Conservation (phyloP, 2,329 filamentous ascomycete genomes). For the Mariannaea sp. region DNA sequence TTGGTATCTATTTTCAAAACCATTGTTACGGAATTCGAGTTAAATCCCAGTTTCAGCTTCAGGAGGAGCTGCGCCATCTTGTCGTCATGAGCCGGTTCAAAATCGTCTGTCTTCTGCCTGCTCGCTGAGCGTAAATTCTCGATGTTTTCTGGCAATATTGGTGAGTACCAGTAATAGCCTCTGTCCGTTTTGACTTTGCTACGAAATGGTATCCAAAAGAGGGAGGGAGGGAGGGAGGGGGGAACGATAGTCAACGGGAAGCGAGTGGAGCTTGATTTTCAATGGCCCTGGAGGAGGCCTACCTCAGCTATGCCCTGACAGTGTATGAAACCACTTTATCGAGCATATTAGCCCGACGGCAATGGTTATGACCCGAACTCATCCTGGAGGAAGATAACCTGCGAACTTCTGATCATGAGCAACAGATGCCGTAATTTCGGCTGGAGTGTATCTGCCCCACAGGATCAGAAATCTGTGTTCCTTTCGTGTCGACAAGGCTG, state of each 20-base stretch:
- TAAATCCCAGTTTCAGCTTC: slow-evolving; percentile 35
- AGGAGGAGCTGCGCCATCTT: slow-evolving; percentile 26
- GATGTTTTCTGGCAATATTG: slow-evolving; percentile 37
- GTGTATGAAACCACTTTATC: slow-evolving; percentile 21
- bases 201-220: neutral
- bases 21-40: too few species aligned
- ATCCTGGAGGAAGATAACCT: too few species aligned
- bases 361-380: slow-evolving; percentile 11
- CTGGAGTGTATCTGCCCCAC: slow-evolving; percentile 17
- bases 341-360: slow-evolving; percentile 28
- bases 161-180: slow-evolving; percentile 38
- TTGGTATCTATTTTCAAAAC: slow-evolving; percentile 41
- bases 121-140: slow-evolving; percentile 35
- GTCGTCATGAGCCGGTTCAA: slow-evolving; percentile 37
- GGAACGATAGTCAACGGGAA: neutral
- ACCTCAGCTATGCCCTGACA: slow-evolving; percentile 11
- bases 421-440: slow-evolving; percentile 21
- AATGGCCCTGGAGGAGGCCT: slow-evolving; percentile 27
- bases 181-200: slow-evolving; percentile 29
- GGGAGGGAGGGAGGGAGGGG: neutral
- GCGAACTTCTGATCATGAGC: too few species aligned
- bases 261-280: slow-evolving; percentile 11
- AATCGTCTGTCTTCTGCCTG: slow-evolving; percentile 39
- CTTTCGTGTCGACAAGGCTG: slow-evolving; percentile 17
- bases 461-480: slow-evolving; percentile 13